Conservation (phyloP, 768 basidiomycete genomes). For the Rhodotorula diobovata region DNA sequence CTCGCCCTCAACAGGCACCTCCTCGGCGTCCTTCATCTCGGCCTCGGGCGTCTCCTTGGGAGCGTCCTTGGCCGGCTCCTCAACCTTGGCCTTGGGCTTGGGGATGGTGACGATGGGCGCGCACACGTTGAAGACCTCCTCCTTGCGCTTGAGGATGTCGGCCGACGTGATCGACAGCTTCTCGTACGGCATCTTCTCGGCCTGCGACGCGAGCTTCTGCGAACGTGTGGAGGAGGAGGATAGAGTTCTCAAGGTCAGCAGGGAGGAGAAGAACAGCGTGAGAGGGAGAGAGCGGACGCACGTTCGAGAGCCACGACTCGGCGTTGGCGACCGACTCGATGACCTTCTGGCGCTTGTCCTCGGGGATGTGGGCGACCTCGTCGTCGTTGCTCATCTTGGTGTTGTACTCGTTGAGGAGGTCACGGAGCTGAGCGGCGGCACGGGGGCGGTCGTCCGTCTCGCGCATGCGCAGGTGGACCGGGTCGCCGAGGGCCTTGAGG, state of each 20-base stretch:
- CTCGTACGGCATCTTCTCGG: constrained; percentile 80
- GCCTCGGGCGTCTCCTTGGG: constrained; percentile 39
- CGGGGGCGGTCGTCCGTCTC: constrained; percentile 76
- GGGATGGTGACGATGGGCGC: constrained; percentile 84
- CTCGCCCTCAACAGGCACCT: constrained; percentile 14
- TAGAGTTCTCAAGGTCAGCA: not conserved
- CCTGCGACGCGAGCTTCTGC: constrained; percentile 69
- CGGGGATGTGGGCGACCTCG: constrained; percentile 84
- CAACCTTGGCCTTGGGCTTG: constrained; percentile 71
- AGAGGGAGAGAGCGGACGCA: not conserved
- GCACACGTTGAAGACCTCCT: constrained; percentile 81
- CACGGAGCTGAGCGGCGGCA: constrained; percentile 70
- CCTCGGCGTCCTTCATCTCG: constrained; percentile 42
- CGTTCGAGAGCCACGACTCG: constrained; percentile 93
- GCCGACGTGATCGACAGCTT: constrained; percentile 74
- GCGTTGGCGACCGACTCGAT: constrained; percentile 84
- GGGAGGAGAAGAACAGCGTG: not conserved
- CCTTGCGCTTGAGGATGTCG: constrained; percentile 84
- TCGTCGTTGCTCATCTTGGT: constrained; percentile 66
- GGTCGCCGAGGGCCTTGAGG: constrained; percentile 81
- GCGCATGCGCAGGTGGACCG: constrained; percentile 72
- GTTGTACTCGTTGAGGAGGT: constrained; percentile 81
- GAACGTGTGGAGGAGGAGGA: not conserved
- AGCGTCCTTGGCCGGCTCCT: constrained; percentile 30
- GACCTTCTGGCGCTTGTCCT: constrained; percentile 73